Evolutionary conservation across 2,329 filamentous ascomycete species (phyloP), one percentile per base, ranked within the genome.

Genomic region (Chaetomiaceae sp.): DNA sequence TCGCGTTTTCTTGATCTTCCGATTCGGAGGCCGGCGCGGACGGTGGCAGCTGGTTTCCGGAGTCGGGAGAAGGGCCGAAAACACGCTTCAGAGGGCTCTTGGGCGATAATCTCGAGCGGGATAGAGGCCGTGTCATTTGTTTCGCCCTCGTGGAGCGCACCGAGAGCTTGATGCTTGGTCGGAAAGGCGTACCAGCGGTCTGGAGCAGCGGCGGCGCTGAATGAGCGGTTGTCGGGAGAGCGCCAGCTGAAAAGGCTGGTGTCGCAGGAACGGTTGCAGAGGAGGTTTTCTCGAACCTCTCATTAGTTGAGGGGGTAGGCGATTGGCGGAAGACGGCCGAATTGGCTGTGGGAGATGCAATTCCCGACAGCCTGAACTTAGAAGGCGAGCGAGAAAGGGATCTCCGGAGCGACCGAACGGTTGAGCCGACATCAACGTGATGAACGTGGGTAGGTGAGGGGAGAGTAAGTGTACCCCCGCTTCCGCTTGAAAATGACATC

Each of bases 381-480:
- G 92, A 96, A 11, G 92, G 92, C n/a, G 92, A 96, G 64, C 91
- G 83, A 53, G 91, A 96, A 59, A 96, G 78, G 23, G 92, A 96
- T 63, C 90, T 88, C 60, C 91, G 82, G 54, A 96, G 77, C 64
- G 90, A 88, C 66, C 89, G 83, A 59, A 96, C 88, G 47, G 88
- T 84, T 57, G 88, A 86, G 50, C 68, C 67, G 60, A 89, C 84
- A 74, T 95, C 89, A 64, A 92, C 87, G 71, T 88, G 86, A 69
- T 89, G 88, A 57, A 84, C 83, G 65, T 89, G 85, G 44, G 88
- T 92, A 54, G 92, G 91, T 58, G 91, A 96, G 60, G 90, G 85
- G 64, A 96, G 78, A 66, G 94, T 90, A 64, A 95, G 78, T 55
- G 89, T 92, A 65, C 89, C 89, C 68, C 88, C 87, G 54, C 77